Evolutionary conservation across 2,329 filamentous ascomycete species (phyloP), one percentile per base, ranked within the genome.

Genomic region (Claviceps paspali): DNA sequence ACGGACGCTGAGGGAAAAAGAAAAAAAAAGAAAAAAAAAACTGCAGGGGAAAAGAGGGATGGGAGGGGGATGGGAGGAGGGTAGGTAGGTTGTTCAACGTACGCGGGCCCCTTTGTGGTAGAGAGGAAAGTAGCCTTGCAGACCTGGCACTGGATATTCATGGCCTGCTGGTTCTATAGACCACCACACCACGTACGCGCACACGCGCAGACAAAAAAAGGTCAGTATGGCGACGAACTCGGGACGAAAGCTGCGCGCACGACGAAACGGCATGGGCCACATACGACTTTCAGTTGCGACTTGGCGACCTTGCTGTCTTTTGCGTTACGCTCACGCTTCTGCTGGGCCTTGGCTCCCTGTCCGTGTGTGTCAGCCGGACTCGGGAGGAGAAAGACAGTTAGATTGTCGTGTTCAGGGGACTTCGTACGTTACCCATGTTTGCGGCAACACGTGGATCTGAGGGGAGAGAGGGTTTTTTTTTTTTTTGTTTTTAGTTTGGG

Each of bases 91-190:
- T 4, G 7, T 12, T 12, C 3, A 15, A 63, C 72, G 47, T 65
- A 78, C 73, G 79, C 76, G 50, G 78, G 78, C 43, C 70, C 74
- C 53, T 79, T 79, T 43, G 78, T 79, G 26, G 82, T 87, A 65
- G 79, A 79, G 48, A 86, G 70, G 64, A 87, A 86, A 22, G 79
- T 82, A 49, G 79, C 72, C 61, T 77, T 81, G 79, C 82, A 87
- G 51, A 76, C 66, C 47, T 72, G 63, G 69, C 82, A 87, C 59
- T 83, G 78, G 59, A 86, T 82, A 52, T 72, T 77, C 65, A 76
- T 81, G 41, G 82, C 81, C 48, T 77, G 67, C 49, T 71, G 67
- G 63, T 86, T 86, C 78, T 82, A 47, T 42, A 27, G 9, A n/a
- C n/a, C n/a, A n/a, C n/a, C n/a, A n/a, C n/a, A n/a, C n/a, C n/a